Evolutionary conservation across 2,329 filamentous ascomycete species (phyloP).

Genomic region (Penicillium hesseltinei): DNA sequence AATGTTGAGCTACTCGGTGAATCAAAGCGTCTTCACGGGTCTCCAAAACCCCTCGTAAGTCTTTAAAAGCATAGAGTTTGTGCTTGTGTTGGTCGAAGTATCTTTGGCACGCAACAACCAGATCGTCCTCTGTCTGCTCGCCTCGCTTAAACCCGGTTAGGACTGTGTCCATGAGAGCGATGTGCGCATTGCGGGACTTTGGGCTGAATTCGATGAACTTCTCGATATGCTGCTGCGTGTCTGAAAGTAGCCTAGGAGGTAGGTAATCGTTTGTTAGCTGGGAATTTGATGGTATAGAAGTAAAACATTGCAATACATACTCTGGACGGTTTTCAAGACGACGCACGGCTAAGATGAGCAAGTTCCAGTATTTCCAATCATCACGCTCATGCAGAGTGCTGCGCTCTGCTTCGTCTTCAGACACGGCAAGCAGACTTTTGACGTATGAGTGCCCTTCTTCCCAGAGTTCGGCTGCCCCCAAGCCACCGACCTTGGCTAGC

Average conservation of each 20-base stretch:
- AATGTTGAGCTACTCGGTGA: neutral
- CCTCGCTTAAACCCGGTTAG: conserved; percentile 28
- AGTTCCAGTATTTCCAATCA: conserved; percentile 49
- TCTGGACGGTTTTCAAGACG: conserved; percentile 29
- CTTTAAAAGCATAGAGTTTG: conserved; percentile 48
- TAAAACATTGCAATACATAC: conserved; percentile 27
- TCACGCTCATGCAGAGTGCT: conserved; percentile 39
- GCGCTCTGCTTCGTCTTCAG: conserved; percentile 30
- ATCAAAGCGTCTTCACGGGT: conserved; percentile 26
- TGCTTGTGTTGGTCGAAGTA: conserved; percentile 43
- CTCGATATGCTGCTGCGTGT: conserved; percentile 35
- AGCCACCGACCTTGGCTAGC: conserved; percentile 36
- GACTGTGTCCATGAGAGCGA: conserved; percentile 38
- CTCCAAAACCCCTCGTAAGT: conserved; percentile 39
- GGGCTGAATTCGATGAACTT: conserved; percentile 34
- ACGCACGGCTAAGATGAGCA: conserved; percentile 38
- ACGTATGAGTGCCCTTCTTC: conserved; percentile 38
- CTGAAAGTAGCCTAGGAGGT: conserved; percentile 29
- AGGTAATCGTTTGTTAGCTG: conserved; percentile 1
- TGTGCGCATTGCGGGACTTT: conserved; percentile 44
- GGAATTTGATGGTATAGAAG: neutral
- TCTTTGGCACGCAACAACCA: conserved; percentile 38
- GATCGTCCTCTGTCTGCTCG: conserved; percentile 27
- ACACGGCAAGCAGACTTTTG: conserved; percentile 36
- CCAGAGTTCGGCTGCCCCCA: conserved; percentile 42